Conservation (phyloP, 129 eudicot species). For the Artemisia argyi region DNA sequence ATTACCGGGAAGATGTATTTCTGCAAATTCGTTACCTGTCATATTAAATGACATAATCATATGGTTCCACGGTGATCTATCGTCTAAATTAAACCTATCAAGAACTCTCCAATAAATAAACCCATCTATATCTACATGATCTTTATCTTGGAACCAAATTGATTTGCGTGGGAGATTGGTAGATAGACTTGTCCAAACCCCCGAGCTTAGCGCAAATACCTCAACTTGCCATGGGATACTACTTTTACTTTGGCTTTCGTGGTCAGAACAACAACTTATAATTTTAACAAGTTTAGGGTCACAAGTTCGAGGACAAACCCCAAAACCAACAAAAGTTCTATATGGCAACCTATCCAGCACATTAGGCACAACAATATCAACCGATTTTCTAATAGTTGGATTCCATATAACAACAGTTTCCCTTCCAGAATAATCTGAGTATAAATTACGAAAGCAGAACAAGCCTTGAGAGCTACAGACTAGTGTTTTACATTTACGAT, state of each 20-base stretch:
- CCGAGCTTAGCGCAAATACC: too few relatives aligned
- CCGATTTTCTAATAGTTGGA: neutral
- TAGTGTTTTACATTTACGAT: neutral
- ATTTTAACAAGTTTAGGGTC: neutral
- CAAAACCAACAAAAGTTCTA: neutral
- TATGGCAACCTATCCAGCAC: neutral
- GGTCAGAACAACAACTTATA: too few relatives aligned
- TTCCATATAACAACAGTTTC: neutral
- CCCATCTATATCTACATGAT: neutral
- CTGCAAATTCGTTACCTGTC: neutral
- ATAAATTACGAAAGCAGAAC: neutral
- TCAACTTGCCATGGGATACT: neutral
- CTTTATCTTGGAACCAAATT: too few relatives aligned
- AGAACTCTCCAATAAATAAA: neutral
- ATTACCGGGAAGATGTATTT: neutral
- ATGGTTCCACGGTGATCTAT: neutral
- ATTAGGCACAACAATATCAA: neutral
- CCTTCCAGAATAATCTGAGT: neutral
- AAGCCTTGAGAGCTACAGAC: neutral
- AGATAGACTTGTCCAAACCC: too few relatives aligned
- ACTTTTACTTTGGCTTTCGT: neutral
- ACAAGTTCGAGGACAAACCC: neutral
- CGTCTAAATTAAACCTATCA: neutral
- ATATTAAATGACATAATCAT: neutral
- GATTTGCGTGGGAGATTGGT: too few relatives aligned